Evolutionary conservation across 148 eudicot genomes (phyloP).

Genomic region (Polygonum aviculare): DNA sequence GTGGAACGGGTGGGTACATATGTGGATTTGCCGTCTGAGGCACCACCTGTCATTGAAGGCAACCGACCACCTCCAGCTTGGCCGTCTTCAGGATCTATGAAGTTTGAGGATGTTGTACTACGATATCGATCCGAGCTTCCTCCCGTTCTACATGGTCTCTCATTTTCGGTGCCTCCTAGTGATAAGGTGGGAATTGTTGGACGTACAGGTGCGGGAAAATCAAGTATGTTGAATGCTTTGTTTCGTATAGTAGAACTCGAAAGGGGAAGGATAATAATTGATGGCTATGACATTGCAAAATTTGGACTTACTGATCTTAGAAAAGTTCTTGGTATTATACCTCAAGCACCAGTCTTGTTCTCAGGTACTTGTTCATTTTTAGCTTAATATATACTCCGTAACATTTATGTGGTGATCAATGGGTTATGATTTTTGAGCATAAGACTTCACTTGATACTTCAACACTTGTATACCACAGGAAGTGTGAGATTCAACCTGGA

Average conservation of each 20-base stretch:
- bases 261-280: slow-evolving; percentile 65
- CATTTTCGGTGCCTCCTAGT: slow-evolving; percentile 64
- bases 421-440: background rate
- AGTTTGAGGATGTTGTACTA: slow-evolving; percentile 74
- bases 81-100: slow-evolving; percentile 80
- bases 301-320: slow-evolving; percentile 76
- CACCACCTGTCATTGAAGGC: slow-evolving; percentile 55
- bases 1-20: slow-evolving; percentile 86
- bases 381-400: background rate
- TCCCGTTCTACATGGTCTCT: slow-evolving; percentile 84
- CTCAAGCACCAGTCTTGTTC: slow-evolving; percentile 84
- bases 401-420: background rate
- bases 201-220: slow-evolving; percentile 92
- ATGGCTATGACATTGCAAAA: slow-evolving; percentile 64
- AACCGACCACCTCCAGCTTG: slow-evolving; percentile 91
- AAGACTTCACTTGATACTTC: background rate
- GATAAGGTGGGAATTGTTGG: slow-evolving; percentile 96
- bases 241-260: slow-evolving; percentile 89
- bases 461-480: slow-evolving; percentile 28
- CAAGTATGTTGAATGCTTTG: slow-evolving; percentile 93
- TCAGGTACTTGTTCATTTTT: slow-evolving; percentile 26
- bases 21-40: slow-evolving; percentile 79
- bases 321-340: slow-evolving; percentile 64
- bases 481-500: slow-evolving; percentile 86
- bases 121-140: slow-evolving; percentile 96